Conservation (phyloP, 768 basidiomycete genomes). For the Hericium rajendrae region DNA sequence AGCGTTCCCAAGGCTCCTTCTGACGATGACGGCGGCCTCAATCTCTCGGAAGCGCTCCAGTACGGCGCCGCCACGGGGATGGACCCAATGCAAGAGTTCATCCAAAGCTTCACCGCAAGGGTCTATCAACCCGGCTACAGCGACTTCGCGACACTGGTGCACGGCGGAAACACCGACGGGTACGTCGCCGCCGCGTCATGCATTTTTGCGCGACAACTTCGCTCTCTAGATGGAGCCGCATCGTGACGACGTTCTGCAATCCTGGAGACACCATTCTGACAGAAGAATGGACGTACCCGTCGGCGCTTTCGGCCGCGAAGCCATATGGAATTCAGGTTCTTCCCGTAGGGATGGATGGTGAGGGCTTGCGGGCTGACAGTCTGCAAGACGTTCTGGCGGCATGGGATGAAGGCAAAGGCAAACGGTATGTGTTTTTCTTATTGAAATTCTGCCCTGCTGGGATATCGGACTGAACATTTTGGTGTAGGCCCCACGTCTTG, state of each 20-base stretch:
- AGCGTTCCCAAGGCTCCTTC: slow-evolving; percentile 53
- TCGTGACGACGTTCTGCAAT: slow-evolving; percentile 51
- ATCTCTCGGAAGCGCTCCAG: slow-evolving; percentile 59
- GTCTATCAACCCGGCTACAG: slow-evolving; percentile 52
- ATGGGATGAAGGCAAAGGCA: slow-evolving; percentile 59
- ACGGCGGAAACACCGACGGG: slow-evolving; percentile 68
- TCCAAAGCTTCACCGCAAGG: slow-evolving; percentile 44
- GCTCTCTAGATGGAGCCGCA: slow-evolving; percentile 38
- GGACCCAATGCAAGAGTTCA: slow-evolving; percentile 43
- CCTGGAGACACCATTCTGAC: slow-evolving; percentile 49
- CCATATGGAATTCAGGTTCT: slow-evolving; percentile 36
- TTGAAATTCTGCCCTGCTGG: neutral
- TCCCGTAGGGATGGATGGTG: slow-evolving; percentile 56
- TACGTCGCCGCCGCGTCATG: slow-evolving; percentile 6
- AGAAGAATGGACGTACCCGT: slow-evolving; percentile 73
- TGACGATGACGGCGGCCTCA: slow-evolving; percentile 35
- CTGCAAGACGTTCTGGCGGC: slow-evolving; percentile 48
- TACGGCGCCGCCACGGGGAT: slow-evolving; percentile 50
- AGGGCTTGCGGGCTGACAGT: slow-evolving; percentile 54
- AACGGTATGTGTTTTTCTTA: slow-evolving; percentile 30
- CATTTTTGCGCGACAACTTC: neutral
- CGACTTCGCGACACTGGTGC: slow-evolving; percentile 47
- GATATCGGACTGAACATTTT: neutral
- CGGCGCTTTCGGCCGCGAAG: slow-evolving; percentile 29
- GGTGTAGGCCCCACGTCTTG: slow-evolving; percentile 52